Base-by-base conservation (phyloP, 2,329 filamentous ascomycete genomes). In the Zarea fungicola region DNA sequence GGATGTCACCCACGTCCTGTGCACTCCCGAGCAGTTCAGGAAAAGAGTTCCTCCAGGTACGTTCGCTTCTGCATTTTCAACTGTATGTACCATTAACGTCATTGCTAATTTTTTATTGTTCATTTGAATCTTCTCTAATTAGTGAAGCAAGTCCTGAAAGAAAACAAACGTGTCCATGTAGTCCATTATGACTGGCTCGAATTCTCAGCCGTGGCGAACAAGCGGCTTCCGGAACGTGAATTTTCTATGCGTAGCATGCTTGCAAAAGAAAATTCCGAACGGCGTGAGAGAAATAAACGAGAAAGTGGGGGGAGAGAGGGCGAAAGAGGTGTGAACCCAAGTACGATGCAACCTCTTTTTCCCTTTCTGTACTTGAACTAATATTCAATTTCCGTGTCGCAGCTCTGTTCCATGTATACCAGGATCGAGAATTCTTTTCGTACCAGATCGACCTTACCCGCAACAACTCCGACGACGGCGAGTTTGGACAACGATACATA, bases 1-100 rank as follows among this genome's bases (percentile, higher is more conserved):
- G 0, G 58, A 69, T 0, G 79, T 85, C 9, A 95, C 89, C 0
- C 89, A 95, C 65, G 68, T 96, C 0, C 74, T 96, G 19, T 79
- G 81, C 47, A 81, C 80, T 0, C 70, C 76, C 42, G 74, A 81
- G 28, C 77, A 83, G 14, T 90, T 81, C 64, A 74, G 76, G 53
- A 65, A 71, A 18, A 64, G 54, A 25, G 58, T 61, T 6, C 58
- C 71, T 1, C 62, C 64, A 51, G 64, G 73, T 71, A 60, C 31
- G n/a, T 6, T 14, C 8, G 3, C 9, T 8, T 13, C 1, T 23
- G 6, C 23, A 25, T 31, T 7, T 35, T 18, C 29, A 14, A 32
- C 13, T 6, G 32, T 35, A 7, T 9, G 9, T 9, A 6, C n/a
- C 4, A 6, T 25, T 14, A 3, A 6, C 6, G 5, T 18, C 19